Evolutionary conservation across 1,284 basidiomycete species (phyloP).

Genomic region (Apiotrichum gamsii): DNA sequence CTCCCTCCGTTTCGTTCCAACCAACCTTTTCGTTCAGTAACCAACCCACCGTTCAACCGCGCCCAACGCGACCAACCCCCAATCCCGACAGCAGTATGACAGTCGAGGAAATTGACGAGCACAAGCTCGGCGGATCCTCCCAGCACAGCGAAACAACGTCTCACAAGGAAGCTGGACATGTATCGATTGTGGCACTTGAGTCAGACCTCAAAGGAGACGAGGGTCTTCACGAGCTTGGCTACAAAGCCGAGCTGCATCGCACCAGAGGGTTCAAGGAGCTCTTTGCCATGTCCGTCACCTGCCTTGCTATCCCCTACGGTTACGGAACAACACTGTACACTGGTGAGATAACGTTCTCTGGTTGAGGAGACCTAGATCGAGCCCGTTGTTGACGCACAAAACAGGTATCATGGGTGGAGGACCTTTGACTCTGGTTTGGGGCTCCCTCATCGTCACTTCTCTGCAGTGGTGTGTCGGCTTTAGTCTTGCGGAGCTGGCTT

Average conservation of each 20-base stretch:
- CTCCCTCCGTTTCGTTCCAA: too few species aligned
- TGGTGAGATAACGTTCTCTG: too few species aligned
- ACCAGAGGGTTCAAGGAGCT: slow-evolving; percentile 9
- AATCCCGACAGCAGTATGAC: too few species aligned
- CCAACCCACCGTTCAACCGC: too few species aligned
- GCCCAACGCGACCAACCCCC: too few species aligned
- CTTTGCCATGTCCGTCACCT: slow-evolving; percentile 9
- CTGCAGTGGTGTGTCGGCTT: slow-evolving; percentile 11
- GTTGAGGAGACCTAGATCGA: too few species aligned
- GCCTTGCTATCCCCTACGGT: slow-evolving; percentile 13
- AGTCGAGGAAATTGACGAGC: too few species aligned
- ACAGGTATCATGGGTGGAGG: slow-evolving; percentile 14
- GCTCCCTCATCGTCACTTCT: slow-evolving; percentile 9
- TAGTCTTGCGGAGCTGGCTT: slow-evolving; percentile 11
- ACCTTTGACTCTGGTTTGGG: slow-evolving; percentile 12
- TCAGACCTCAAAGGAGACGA: slow-evolving; percentile 11
- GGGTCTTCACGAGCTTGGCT: slow-evolving; percentile 15
- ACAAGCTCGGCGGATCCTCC: too few species aligned
- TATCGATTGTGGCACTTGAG: slow-evolving; percentile 5
- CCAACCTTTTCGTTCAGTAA: too few species aligned
- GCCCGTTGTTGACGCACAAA: too few species aligned
- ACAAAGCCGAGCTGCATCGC: slow-evolving; percentile 13
- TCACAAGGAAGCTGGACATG: slow-evolving; percentile 12
- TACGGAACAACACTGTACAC: slow-evolving; percentile 7
- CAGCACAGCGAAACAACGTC: too few species aligned